Conservation (phyloP, 129 eudicot species). For the Lactuca sativa region DNA sequence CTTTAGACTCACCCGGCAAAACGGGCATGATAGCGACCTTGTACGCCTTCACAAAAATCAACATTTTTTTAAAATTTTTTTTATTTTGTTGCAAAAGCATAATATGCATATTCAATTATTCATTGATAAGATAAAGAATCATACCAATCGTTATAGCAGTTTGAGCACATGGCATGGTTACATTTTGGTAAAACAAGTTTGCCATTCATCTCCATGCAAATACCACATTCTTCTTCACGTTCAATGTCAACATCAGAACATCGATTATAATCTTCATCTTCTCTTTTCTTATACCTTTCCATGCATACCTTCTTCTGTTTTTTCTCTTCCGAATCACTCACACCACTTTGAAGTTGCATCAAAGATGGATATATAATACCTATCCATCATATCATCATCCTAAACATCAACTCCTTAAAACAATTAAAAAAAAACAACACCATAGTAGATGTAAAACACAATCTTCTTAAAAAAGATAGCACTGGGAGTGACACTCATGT, state of each 20-base stretch:
- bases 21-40: constrained; percentile 64
- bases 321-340: constrained; percentile 63
- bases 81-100: too few species aligned
- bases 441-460: not conserved
- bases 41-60: constrained; percentile 40
- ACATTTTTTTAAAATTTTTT: too few species aligned
- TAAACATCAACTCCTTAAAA: constrained; percentile 10
- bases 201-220: constrained; percentile 74
- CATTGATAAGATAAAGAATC: constrained; percentile 8
- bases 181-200: constrained; percentile 73
- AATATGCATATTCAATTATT: too few species aligned
- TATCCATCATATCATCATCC: constrained; percentile 28
- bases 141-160: constrained; percentile 74
- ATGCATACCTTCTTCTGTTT: constrained; percentile 61
- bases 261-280: constrained; percentile 43
- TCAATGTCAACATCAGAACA: constrained; percentile 57
- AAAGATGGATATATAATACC: constrained; percentile 72
- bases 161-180: constrained; percentile 71
- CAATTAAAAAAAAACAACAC: not conserved
- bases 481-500: too few species aligned
- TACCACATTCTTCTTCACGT: constrained; percentile 79
- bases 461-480: not conserved
- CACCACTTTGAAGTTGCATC: constrained; percentile 75
- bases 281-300: constrained; percentile 72
- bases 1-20: constrained; percentile 71